Conservation (phyloP, 192 early-diverging fungal genomes). For the Coemansia pectinata region DNA sequence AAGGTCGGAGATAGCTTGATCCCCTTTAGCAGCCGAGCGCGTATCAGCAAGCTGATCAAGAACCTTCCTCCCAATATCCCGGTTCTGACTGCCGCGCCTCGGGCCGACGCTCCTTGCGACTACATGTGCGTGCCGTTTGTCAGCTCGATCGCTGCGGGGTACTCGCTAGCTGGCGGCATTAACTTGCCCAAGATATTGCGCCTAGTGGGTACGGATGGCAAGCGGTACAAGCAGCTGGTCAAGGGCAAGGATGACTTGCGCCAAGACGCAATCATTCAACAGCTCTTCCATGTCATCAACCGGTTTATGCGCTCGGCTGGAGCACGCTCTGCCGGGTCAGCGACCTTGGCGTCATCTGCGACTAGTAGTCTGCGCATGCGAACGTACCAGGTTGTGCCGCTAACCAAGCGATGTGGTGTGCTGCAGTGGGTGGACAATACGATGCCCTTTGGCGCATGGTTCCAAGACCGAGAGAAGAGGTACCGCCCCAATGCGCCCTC, state of each 20-base stretch:
- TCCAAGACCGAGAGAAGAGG: slow-evolving; percentile 61
- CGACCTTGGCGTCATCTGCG: slow-evolving; percentile 4
- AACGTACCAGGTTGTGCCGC: slow-evolving; percentile 80
- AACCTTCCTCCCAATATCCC: slow-evolving; percentile 37
- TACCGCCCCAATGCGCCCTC: slow-evolving; percentile 47
- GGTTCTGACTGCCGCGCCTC: slow-evolving; percentile 36
- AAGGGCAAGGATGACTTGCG: slow-evolving; percentile 71
- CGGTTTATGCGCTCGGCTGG: slow-evolving; percentile 51
- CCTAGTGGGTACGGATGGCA: slow-evolving; percentile 43
- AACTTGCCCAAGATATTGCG: slow-evolving; percentile 56
- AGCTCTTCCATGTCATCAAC: slow-evolving; percentile 69
- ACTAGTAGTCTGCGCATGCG: slow-evolving; percentile 50
- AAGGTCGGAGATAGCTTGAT: slow-evolving; percentile 30
- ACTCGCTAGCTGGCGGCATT: slow-evolving; percentile 52
- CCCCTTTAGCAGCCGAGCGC: slow-evolving; percentile 24
- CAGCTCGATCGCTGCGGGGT: slow-evolving; percentile 29
- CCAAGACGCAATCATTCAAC: slow-evolving; percentile 73
- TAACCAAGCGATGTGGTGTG: slow-evolving; percentile 87
- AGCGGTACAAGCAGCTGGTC: slow-evolving; percentile 56
- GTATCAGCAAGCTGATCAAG: slow-evolving; percentile 32
- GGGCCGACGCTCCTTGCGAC: slow-evolving; percentile 31
- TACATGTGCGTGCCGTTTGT: slow-evolving; percentile 48
- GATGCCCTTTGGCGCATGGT: slow-evolving; percentile 66
- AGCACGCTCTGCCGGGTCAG: not conserved
- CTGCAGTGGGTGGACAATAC: slow-evolving; percentile 93